Base-by-base conservation (phyloP, 768 basidiomycete genomes). In the Mycena filopes region DNA sequence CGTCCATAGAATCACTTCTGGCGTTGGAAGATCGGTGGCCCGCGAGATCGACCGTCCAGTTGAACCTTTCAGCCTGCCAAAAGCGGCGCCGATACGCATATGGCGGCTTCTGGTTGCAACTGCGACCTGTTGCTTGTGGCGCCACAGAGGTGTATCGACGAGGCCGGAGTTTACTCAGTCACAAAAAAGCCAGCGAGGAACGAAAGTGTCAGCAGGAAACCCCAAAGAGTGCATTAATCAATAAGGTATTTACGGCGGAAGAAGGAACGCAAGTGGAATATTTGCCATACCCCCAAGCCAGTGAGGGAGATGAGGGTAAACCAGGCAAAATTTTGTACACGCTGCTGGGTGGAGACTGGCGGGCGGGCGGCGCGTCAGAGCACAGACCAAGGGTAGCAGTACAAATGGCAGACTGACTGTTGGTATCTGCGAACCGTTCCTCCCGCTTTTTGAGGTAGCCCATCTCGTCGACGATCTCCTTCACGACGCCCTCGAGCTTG, bases 201-300 rank as follows among this genome's bases (percentile, higher is more conserved):
- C 33, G 33, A 12, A 33, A 7, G 33, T 36, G 36, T 36, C 10
- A 4, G 36, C 36, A 36, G 36, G 10, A 48, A 40, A 40, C 25
- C 38, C 54, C 38, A 41, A 42, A 33, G 26, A 58, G 25, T 54
- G 29, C 26, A 56, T 80, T 79, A 92, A 74, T 96, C 94, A 73
- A 96, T 96, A 73, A 96, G 89, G 79, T 96, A 95, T 80, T 96
- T 98, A 74, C 92, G 87, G 82, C 94, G 96, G 88, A 99, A 98
- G 88, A 93, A 99, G 8, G 95, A 87, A 48, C 96, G 89, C 16
- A 99, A 82, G 74, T 99, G 97, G 75, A 98, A 80, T 47, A 99
- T 93, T 80, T 98, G 96, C 98, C 97, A 99, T 46, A 85, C 86
- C 9, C 98, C 96, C 40, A 98, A 83, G 28, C 82, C 87, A 33